phyloP scores from a whole-genome alignment of 2,329 filamentous ascomycete species.

The Microsporum canis region DNA sequence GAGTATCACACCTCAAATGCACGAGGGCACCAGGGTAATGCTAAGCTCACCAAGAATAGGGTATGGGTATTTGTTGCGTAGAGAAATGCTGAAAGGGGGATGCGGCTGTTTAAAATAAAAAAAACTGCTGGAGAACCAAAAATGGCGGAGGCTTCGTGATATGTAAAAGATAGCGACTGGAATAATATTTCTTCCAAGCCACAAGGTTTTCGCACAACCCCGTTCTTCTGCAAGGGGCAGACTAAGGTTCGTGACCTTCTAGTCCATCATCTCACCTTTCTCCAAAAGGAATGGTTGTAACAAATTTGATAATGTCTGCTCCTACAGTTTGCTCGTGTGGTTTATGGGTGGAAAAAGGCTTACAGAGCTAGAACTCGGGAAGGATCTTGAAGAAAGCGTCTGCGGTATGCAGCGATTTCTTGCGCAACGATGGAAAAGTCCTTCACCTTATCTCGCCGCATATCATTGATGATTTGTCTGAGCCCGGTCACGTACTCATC shows the following conservation, averaged over 20 bases:
- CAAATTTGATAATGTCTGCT: neutral
- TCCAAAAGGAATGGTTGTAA: neutral
- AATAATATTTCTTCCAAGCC: neutral
- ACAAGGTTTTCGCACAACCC: neutral
- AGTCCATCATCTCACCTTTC: neutral
- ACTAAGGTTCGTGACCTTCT: neutral
- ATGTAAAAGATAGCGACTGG: neutral
- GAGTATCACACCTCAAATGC: neutral
- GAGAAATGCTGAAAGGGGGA: neutral
- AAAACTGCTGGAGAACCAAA: neutral
- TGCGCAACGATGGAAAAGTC: slow-evolving; percentile 39
- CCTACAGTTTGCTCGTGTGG: neutral
- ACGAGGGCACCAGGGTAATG: neutral
- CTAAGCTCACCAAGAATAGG: neutral
- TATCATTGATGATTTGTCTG: slow-evolving; percentile 39
- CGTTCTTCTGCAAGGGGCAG: neutral
- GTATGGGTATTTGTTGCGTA: neutral
- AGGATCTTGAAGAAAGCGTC: slow-evolving; percentile 38
- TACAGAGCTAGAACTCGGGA: slow-evolving; percentile 38
- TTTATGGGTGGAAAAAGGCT: neutral
- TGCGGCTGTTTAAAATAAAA: neutral
- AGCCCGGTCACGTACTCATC: slow-evolving; percentile 36
- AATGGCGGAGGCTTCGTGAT: neutral
- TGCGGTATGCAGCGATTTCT: slow-evolving; percentile 41
- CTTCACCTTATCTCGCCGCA: slow-evolving; percentile 40